These are phyloP conservation scores for Phytophthora pinifolia DNA, from an alignment of 352 stramenopile genomes.

Conservation along the genomic window DNA sequence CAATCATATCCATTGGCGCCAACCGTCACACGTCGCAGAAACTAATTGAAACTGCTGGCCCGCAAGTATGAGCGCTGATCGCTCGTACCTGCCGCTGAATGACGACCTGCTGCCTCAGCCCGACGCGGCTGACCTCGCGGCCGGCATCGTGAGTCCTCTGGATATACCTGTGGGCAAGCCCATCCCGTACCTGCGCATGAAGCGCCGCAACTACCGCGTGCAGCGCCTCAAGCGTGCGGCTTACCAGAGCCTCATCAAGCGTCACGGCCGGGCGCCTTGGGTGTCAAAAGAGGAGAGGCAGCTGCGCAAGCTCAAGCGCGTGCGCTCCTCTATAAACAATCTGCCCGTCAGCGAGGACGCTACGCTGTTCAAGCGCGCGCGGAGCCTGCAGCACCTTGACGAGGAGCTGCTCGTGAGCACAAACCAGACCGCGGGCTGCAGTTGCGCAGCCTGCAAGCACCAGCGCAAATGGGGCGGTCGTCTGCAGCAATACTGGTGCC, in stretches of 20 bases:
- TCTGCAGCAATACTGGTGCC: constrained; percentile 20
- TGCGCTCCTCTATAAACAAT: constrained; percentile 13
- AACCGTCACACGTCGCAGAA: constrained; percentile 21
- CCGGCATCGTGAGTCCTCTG: constrained; percentile 14
- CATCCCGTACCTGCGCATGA: constrained; percentile 10
- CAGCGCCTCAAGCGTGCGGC: background rate
- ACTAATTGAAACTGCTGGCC: constrained; percentile 17
- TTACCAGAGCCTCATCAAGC: background rate
- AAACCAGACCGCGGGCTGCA: constrained; percentile 13
- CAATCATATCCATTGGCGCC: background rate
- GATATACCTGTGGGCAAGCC: constrained; percentile 12
- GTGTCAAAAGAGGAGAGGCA: background rate
- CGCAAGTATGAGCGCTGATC: background rate
- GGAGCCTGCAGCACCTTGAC: constrained; percentile 22
- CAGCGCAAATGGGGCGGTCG: constrained; percentile 17
- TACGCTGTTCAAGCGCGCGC: constrained; percentile 1
- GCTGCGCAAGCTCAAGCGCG: constrained; percentile 9
- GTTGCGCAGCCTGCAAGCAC: constrained; percentile 17
- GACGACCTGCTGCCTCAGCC: constrained; percentile 4
- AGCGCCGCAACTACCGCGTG: constrained; percentile 4
- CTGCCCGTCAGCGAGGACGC: constrained; percentile 14
- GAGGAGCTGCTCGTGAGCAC: constrained; percentile 24
- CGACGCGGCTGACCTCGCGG: background rate
- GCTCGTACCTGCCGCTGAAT: constrained; percentile 1
- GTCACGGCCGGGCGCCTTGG: constrained; percentile 2